Evolutionary conservation across 2,329 filamentous ascomycete genomes (phyloP).

Genomic region (Aspergillus proliferans): DNA sequence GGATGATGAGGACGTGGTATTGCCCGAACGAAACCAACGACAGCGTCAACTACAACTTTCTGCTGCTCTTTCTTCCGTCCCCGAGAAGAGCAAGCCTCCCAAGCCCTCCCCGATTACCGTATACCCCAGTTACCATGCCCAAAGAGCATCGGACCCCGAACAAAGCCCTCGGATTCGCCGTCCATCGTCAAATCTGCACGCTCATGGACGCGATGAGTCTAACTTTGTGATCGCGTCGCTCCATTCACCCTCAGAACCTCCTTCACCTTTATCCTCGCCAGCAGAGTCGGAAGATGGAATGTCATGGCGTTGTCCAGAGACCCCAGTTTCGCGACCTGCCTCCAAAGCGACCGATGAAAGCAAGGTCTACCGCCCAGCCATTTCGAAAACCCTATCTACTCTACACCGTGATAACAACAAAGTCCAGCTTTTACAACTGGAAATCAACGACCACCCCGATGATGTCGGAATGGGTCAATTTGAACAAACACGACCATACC

Average conservation of each 20-base stretch:
- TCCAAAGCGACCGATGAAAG: slow-evolving; percentile 31
- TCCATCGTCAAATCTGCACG: slow-evolving; percentile 12
- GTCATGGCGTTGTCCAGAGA: slow-evolving; percentile 29
- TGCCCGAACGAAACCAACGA: slow-evolving; percentile 4
- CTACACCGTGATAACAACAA: slow-evolving; percentile 27
- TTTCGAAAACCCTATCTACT: slow-evolving; percentile 29
- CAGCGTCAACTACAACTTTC: not conserved
- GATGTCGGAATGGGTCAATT: slow-evolving; percentile 27
- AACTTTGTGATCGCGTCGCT: slow-evolving; percentile 13
- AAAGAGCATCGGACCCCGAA: slow-evolving; percentile 2
- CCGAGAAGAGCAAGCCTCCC: slow-evolving; percentile 3
- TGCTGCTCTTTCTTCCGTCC: not conserved
- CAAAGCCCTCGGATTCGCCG: slow-evolving; percentile 5
- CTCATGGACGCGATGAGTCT: slow-evolving; percentile 16
- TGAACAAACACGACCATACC: slow-evolving; percentile 31
- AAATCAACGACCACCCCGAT: slow-evolving; percentile 28
- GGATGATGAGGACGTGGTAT: slow-evolving; percentile 4
- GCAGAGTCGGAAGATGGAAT: slow-evolving; percentile 27
- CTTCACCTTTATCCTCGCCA: slow-evolving; percentile 17
- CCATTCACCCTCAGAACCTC: not conserved
- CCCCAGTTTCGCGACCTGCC: slow-evolving; percentile 29
- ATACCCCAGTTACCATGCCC: slow-evolving; percentile 1
- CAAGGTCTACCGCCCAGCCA: slow-evolving; percentile 23
- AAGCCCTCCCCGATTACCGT: slow-evolving; percentile 3
- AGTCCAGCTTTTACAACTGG: slow-evolving; percentile 30